Evolutionary conservation across 306 rosid species (phyloP), one percentile per base, ranked within the genome.

Genomic region (Quercus engelmannii): DNA sequence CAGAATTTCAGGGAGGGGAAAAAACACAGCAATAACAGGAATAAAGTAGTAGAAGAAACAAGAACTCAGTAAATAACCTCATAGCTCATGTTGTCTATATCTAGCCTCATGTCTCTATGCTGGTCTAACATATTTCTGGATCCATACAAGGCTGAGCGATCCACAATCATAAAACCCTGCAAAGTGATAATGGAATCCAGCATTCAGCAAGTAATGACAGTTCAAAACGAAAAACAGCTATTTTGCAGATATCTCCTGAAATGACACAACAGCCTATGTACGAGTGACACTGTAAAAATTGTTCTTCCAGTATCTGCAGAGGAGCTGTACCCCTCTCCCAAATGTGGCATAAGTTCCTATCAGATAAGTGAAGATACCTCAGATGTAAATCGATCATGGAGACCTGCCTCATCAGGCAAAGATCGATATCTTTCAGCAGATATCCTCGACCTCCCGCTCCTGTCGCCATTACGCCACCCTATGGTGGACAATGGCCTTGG

Each of bases 61-160:
- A 20, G 43, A 54, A 57, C 62, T 41, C 14, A 33, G 76, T 33
- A 19, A 58, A 78, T 56, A 74, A 93, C 98, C 97, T 93, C 98
- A 26, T 93, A 93, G 79, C 93, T 83, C 98, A 93, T 86, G 83
- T 83, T 90, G 83, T 93, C 98, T 30, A 88, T 70, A 88, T 93
- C 98, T 85, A 93, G 84, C 82, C 97, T 91, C 98, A 93, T 87
- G 17, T 93, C 97, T 80, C 97, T 90, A 78, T 93, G 98, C 84
- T 88, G 94, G 79, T 93, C 97, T 72, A 78, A 72, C 86, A 83
- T 64, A 82, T 54, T 91, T 82, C 97, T 91, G 62, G 98, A 82
- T 63, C 92, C 97, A 83, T 84, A 82, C 21, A 83, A 55, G 54
- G 88, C 70, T 3, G 92, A 73, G 5, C 91, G 97, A 68, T 91